These are phyloP conservation scores for Endocarpon pusillum DNA, from an alignment of 495 filamentous ascomycete species.

Conservation along the genomic window DNA sequence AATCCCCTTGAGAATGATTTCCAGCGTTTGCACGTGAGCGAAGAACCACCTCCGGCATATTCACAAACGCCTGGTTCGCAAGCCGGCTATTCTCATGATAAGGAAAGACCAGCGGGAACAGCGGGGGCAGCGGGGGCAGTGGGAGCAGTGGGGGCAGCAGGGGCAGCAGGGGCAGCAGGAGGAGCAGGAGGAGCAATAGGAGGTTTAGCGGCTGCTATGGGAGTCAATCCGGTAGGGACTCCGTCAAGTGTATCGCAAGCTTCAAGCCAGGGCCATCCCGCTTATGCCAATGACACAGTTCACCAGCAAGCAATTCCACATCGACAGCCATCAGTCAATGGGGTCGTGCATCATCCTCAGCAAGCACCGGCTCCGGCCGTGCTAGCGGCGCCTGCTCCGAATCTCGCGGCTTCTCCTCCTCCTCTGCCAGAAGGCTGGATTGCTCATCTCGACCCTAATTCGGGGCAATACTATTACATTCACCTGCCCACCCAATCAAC, in stretches of 20 bases:
- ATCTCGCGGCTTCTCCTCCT: constrained; percentile 48
- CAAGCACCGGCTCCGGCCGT: constrained; percentile 10
- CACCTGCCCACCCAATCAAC: constrained; percentile 90
- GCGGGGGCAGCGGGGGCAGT: constrained; percentile 16
- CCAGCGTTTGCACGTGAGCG: constrained; percentile 65
- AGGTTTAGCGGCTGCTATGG: constrained; percentile 4
- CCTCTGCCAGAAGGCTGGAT: constrained; percentile 97
- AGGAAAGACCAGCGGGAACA: constrained; percentile 30
- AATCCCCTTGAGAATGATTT: constrained; percentile 75
- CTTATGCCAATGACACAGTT: constrained; percentile 67
- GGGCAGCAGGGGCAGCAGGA: constrained; percentile 9
- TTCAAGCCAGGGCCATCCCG: constrained; percentile 53
- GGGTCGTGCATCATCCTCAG: constrained; percentile 20
- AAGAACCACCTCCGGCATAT: constrained; percentile 84
- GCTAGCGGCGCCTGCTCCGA: constrained; percentile 13
- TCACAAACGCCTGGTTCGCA: constrained; percentile 48
- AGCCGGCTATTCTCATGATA: constrained; percentile 57
- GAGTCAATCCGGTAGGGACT: constrained; percentile 6
- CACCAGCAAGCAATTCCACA: constrained; percentile 18
- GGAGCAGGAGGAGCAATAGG: constrained; percentile 17
- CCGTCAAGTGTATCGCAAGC: no score
- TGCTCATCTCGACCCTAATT: constrained; percentile 84
- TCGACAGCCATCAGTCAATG: constrained; percentile 6
- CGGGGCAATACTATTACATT: constrained; percentile 97
- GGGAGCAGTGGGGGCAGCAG: constrained; percentile 8